Base-by-base conservation (phyloP, 495 filamentous ascomycete genomes). In the Neurospora sp. region DNA sequence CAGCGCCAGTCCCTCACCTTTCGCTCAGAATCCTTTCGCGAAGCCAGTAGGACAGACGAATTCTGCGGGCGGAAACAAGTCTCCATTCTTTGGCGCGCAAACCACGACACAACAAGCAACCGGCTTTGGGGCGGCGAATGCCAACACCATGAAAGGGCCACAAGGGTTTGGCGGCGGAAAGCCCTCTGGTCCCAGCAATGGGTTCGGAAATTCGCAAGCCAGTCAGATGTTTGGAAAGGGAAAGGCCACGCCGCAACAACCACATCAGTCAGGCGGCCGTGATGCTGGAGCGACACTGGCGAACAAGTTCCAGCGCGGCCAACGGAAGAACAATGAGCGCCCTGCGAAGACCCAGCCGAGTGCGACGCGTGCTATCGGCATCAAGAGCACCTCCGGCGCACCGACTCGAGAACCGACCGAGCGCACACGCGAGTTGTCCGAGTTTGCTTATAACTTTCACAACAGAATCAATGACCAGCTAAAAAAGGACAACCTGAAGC, bases 381-480 rank as follows among this genome's bases (percentile, higher is more conserved):
- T 10, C 10, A 72, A 69, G 20, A 70, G 73, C 14, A 35, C 23
- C 5, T 66, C 60, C 3, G 71, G 41, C 16, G 71, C 18, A 44
- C 71, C 75, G 18, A 72, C n/a, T 12, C 60, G 42, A 38, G 79
- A 75, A 38, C 76, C 78, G 5, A 73, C 70, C 38, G 74, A 79
- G 42, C 72, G 76, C 6, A 82, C 79, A 39, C 77, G 77, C 49
- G 35, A 80, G 66, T 73, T 82, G 16, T 80, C 79, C 9, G 69
- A 71, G 14, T 82, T 82, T 46, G 80, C 80, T 8, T 80, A 54
- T 73, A 78, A 84, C 62, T 82, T 81, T 69, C 82, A 84, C 37
- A 83, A 79, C 38, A 83, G 81, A 71, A 81, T 87, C 49, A 78
- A 77, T 60, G 75, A 75, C 5, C 85, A 85, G 60, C 78, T 87